Evolutionary conservation across 2,329 filamentous ascomycete genomes (phyloP).

Genomic region (Aureobasidium melanogenum): DNA sequence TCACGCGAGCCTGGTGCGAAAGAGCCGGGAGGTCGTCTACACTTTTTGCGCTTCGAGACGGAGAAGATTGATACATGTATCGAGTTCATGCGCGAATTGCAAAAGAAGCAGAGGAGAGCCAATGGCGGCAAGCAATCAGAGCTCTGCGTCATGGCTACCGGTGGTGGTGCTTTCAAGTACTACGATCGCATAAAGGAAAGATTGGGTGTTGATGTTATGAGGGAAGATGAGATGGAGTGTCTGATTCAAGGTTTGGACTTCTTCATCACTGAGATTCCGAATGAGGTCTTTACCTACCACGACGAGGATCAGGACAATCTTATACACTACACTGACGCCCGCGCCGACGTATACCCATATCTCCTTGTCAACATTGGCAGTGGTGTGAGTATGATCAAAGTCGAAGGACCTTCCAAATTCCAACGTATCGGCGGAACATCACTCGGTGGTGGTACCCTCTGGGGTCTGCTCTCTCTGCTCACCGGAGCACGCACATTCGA

Average conservation of each 20-base stretch:
- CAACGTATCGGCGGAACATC: conserved; percentile 91
- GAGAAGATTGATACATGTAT: conserved; percentile 90
- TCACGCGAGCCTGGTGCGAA: conserved; percentile 71
- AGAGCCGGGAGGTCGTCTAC: conserved; percentile 78
- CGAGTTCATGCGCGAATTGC: conserved; percentile 78
- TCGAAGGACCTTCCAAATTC: conserved; percentile 78
- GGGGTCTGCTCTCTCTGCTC: conserved; percentile 84
- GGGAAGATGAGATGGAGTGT: conserved; percentile 98
- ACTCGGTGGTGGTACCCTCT: conserved; percentile 91
- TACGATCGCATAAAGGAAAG: conserved; percentile 83
- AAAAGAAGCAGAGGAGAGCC: conserved; percentile 57
- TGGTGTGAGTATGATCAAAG: conserved; percentile 94
- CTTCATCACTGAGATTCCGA: conserved; percentile 95
- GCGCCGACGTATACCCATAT: conserved; percentile 86
- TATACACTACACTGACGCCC: conserved; percentile 75
- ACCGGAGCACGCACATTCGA: conserved; percentile 95
- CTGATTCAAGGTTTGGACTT: conserved; percentile 91
- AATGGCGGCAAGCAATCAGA: conserved; percentile 33
- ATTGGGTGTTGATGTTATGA: conserved; percentile 75
- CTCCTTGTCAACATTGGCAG: conserved; percentile 97
- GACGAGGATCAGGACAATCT: conserved; percentile 60
- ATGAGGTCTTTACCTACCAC: conserved; percentile 94
- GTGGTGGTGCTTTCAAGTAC: conserved; percentile 92
- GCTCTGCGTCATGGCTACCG: conserved; percentile 89
- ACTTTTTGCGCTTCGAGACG: conserved; percentile 95